These are phyloP conservation scores for Oryza meyeriana DNA, from an alignment of 176 grass and related monocot genomes.

Conservation along the genomic window DNA sequence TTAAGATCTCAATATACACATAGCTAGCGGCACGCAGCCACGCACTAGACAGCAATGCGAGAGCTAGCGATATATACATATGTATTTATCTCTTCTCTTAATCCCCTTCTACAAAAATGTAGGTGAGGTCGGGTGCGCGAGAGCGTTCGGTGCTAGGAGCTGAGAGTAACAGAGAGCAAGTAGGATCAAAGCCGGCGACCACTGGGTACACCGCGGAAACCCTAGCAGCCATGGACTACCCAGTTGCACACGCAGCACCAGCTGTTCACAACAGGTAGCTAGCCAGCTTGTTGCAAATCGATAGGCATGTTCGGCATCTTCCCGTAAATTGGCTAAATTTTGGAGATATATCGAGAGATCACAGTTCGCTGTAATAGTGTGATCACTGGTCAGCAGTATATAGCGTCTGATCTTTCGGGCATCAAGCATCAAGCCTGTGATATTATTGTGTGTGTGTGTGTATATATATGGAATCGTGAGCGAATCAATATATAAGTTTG, in stretches of 20 bases:
- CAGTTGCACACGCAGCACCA: constrained; percentile 43
- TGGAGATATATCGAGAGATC: not conserved
- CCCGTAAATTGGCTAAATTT: not conserved
- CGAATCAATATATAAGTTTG: not conserved
- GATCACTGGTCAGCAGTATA: not conserved
- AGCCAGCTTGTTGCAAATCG: not conserved
- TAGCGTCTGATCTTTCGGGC: not conserved
- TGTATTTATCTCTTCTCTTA: not conserved
- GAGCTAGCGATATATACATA: not conserved
- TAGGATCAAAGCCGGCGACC: constrained; percentile 22
- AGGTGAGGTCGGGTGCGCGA: constrained; percentile 1
- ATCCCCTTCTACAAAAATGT: constrained; percentile 7
- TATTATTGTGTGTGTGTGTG: not conserved
- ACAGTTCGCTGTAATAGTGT: not conserved
- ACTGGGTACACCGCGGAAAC: constrained; percentile 21
- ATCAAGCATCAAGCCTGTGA: not conserved
- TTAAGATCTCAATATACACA: not conserved
- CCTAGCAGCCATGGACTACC: constrained; percentile 56
- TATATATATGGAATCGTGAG: not conserved
- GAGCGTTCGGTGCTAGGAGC: constrained; percentile 16
- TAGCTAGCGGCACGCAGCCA: no score
- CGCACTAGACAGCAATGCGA: not conserved
- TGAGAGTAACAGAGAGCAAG: constrained; percentile 8
- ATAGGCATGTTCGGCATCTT: not conserved
- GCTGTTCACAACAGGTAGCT: constrained; percentile 47